These are phyloP conservation scores for Cupressus sempervirens DNA, from an alignment of 75 land plant genomes.

Conservation along the genomic window DNA sequence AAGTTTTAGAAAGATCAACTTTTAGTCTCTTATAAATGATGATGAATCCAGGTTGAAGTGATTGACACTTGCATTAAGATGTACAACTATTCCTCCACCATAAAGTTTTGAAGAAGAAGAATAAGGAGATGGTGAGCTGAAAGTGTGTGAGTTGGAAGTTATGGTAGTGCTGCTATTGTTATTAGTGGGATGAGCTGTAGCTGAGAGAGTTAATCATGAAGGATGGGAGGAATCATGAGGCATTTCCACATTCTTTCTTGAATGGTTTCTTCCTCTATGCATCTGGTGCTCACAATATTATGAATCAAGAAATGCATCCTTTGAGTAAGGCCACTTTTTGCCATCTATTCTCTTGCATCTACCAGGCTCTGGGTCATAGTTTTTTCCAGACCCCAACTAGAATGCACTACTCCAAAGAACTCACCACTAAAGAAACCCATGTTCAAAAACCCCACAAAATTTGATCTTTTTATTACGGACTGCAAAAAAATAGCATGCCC, in stretches of 20 bases:
- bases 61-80: conserved; percentile 2
- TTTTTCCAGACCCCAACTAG: conserved; percentile 33
- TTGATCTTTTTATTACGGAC: neutral
- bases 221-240: neutral
- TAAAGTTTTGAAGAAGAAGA: neutral
- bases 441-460: neutral
- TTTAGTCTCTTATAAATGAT: conserved; percentile 54
- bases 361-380: conserved; percentile 83
- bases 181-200: neutral
- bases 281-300: conserved; percentile 95
- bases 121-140: neutral
- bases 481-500: neutral
- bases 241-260: conserved; percentile 46
- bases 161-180: neutral
- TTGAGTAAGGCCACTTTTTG: conserved; percentile 91
- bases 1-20: conserved; percentile 19
- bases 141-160: conserved; percentile 1
- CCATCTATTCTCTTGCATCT: conserved; percentile 94
- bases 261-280: conserved; percentile 91
- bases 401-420: conserved; percentile 38
- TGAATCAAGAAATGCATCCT: conserved; percentile 82
- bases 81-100: neutral
- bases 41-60: conserved; percentile 32
- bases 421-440: conserved; percentile 9
- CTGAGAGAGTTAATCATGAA: conserved; percentile 7